phyloP scores from a whole-genome alignment of 305 asterid species.

The Plantago coronopus region DNA sequence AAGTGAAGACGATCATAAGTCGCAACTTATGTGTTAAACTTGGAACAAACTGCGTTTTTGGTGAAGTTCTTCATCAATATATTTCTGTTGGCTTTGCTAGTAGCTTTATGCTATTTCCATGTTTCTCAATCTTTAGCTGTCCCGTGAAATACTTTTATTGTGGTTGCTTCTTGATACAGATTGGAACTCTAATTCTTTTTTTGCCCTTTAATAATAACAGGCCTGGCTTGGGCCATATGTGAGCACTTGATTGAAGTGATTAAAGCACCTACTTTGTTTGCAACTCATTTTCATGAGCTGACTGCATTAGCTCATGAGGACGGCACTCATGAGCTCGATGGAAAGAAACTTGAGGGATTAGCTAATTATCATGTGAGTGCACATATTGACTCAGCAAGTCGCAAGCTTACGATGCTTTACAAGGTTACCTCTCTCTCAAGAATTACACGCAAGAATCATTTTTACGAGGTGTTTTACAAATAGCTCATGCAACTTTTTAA shows the following conservation, averaged over 20 bases:
- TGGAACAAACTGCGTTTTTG: too few relatives aligned
- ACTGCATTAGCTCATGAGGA: conserved; percentile 74
- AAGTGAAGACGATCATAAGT: too few relatives aligned
- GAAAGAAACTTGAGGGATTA: conserved; percentile 53
- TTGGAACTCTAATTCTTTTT: not conserved
- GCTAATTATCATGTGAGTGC: conserved; percentile 96
- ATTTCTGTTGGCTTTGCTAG: too few relatives aligned
- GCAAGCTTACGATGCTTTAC: conserved; percentile 97
- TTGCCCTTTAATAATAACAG: conserved; percentile 37
- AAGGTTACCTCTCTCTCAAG: conserved; percentile 43
- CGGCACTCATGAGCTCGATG: conserved; percentile 34
- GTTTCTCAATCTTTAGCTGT: too few relatives aligned
- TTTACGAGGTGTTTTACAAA: too few relatives aligned
- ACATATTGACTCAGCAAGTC: conserved; percentile 81
- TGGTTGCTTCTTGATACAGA: too few relatives aligned
- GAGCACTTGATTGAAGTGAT: conserved; percentile 84
- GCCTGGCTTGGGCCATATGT: conserved; percentile 98
- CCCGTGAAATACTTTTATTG: too few relatives aligned
- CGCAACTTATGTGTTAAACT: too few relatives aligned
- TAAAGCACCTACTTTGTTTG: conserved; percentile 88
- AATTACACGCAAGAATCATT: not conserved
- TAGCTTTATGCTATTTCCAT: too few relatives aligned
- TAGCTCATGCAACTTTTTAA: too few relatives aligned
- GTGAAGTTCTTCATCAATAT: too few relatives aligned
- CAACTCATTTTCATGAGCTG: conserved; percentile 98